Percentiles rank a stretch among this genome's conserved stretches.
Conservation (phyloP, 139 green algal species). For the Parachlorella kessleri region DNA sequence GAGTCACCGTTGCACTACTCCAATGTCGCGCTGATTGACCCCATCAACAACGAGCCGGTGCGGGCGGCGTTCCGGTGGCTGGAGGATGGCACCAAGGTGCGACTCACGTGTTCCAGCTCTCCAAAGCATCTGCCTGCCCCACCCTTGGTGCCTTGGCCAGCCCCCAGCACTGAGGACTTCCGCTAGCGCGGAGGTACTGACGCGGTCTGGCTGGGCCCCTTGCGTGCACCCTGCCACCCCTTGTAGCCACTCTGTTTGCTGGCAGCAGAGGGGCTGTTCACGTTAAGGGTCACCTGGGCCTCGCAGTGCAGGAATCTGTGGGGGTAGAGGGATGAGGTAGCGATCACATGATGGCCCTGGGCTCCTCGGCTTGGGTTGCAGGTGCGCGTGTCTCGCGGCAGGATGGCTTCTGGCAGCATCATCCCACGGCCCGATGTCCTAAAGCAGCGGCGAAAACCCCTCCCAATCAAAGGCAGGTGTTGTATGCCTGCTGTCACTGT, state of each 20-base stretch:
- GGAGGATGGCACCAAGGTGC: slow-evolving; percentile 76
- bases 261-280: no score
- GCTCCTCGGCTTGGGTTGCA: not conserved
- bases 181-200: no score
- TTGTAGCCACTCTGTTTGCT: no score
- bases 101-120: not conserved
- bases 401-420: slow-evolving; percentile 50
- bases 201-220: no score
- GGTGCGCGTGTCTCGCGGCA: slow-evolving; percentile 62
- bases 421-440: slow-evolving; percentile 64
- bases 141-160: not conserved
- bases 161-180: no score
- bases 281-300: no score
- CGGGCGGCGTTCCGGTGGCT: slow-evolving; percentile 56
- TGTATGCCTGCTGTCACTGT: no score
- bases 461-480: slow-evolving; percentile 1
- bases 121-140: not conserved
- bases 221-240: no score
- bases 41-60: slow-evolving; percentile 62
- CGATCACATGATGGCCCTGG: no score
- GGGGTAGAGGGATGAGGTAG: no score
- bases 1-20: slow-evolving; percentile 77
- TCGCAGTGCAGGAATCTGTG: no score
- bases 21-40: slow-evolving; percentile 83
- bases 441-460: slow-evolving; percentile 42